Evolutionary conservation across 2,329 filamentous ascomycete genomes (phyloP).

Genomic region (Ramichloridium luteum): DNA sequence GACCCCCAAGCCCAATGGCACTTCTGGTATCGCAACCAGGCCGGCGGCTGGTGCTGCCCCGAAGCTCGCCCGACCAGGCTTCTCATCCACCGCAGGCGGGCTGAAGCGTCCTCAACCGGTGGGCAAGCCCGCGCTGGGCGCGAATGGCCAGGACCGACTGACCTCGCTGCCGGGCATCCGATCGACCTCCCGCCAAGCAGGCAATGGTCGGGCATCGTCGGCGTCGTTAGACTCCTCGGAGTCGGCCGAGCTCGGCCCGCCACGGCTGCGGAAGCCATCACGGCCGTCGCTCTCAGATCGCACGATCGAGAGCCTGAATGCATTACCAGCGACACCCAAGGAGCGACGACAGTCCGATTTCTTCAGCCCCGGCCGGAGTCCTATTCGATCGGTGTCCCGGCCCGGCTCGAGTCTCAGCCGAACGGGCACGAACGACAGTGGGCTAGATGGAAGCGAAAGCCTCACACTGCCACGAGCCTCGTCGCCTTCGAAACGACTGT

Average conservation of each 20-base stretch:
- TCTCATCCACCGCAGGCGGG: background rate
- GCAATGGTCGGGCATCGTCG: too few relatives aligned
- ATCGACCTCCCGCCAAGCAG: slow-evolving; percentile 29
- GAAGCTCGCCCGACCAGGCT: background rate
- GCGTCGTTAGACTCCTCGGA: background rate
- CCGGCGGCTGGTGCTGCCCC: background rate
- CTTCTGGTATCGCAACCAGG: slow-evolving; percentile 1
- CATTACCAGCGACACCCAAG: slow-evolving; percentile 65
- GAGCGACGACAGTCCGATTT: slow-evolving; percentile 58
- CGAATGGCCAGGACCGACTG: slow-evolving; percentile 28
- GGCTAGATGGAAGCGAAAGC: slow-evolving; percentile 30
- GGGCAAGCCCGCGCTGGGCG: slow-evolving; percentile 2
- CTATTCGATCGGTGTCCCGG: slow-evolving; percentile 50
- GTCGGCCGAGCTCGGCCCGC: slow-evolving; percentile 8
- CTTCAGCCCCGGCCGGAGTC: slow-evolving; percentile 49
- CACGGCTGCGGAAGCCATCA: slow-evolving; percentile 25
- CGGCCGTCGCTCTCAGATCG: slow-evolving; percentile 61
- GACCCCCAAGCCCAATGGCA: background rate
- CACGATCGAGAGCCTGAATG: slow-evolving; percentile 72
- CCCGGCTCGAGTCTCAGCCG: slow-evolving; percentile 48
- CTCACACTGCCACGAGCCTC: slow-evolving; percentile 16
- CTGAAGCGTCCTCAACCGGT: slow-evolving; percentile 4
- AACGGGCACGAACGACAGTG: slow-evolving; percentile 29
- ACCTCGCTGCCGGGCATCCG: slow-evolving; percentile 32
- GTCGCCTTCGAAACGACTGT: slow-evolving; percentile 25